Evolutionary conservation across 23 red algal species (phyloP), one percentile per base, ranked within the genome.

Genomic region (Chondrus crispus): DNA sequence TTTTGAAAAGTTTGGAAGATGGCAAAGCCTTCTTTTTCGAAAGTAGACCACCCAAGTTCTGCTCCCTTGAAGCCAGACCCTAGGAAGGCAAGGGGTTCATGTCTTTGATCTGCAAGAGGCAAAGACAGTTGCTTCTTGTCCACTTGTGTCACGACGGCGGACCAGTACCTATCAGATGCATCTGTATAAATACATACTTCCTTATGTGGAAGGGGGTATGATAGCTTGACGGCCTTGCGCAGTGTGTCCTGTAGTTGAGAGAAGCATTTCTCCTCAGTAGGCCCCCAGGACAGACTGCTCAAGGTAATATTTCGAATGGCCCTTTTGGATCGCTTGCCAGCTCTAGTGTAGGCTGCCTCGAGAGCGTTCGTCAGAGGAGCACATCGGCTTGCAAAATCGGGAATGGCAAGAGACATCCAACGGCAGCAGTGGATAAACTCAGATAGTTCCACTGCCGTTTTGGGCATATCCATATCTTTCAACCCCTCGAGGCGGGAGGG

Each of bases 381-480:
- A 3, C 68, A 19, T 22, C 19, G 32, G 14, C 40, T 20, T 10
- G 22, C 82, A 29, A 71, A 73, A 46, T 74, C 82, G 4, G 82
- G 37, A 26, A 86, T 86, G 4, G 62, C 82, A 4, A 4, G 46
- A 8, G 50, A 5, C 82, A 73, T 86, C 82, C 82, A 86, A 3
- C 82, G 10, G 40, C 82, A 86, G 19, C 62, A 86, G 32, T 86
- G 42, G 20, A 86, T 53, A 73, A 86, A 86, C 3, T 86, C 62
- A 69, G 42, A 53, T 9, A 86, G 62, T 41, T 86, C 63, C 8
- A 71, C 62, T 4, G 82, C 82, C 19, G 82, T 73, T 26, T 49
- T 18, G 5, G 82, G 62, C 5, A 69, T 13, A 0, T 74, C 1
- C 82, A 86, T 53, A 7, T 72, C 62, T 33, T 1, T 2, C n/a